Evolutionary conservation across 2,329 filamentous ascomycete genomes (phyloP).

Genomic region (Exophiala oligosperma): DNA sequence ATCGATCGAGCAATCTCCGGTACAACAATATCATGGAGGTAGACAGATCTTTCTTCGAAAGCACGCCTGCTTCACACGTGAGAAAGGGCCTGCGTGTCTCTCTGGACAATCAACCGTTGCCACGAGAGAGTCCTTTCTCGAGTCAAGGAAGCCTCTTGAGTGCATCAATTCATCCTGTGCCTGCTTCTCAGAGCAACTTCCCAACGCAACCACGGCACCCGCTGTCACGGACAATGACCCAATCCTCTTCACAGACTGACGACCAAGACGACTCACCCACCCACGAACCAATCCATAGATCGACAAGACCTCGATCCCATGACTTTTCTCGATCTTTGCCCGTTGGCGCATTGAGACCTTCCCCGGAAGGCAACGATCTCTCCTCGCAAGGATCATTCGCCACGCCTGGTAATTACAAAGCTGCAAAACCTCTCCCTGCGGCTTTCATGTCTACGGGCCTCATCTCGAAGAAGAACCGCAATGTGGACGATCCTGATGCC

Average conservation of each 20-base stretch:
- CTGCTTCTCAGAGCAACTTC: slow-evolving; percentile 35
- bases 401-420: slow-evolving; percentile 75
- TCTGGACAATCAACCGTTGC: slow-evolving; percentile 69
- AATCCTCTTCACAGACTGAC: slow-evolving; percentile 81
- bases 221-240: slow-evolving; percentile 80
- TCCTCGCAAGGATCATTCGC: slow-evolving; percentile 58
- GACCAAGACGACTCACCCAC: slow-evolving; percentile 71
- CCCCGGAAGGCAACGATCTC: slow-evolving; percentile 25
- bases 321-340: slow-evolving; percentile 69
- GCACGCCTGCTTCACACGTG: slow-evolving; percentile 56
- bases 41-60: slow-evolving; percentile 47
- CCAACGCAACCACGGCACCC: slow-evolving; percentile 64
- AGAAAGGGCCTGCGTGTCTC: slow-evolving; percentile 71
- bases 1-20: slow-evolving; percentile 52
- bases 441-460: slow-evolving; percentile 94
- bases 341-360: slow-evolving; percentile 60
- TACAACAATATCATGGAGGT: slow-evolving; percentile 33
- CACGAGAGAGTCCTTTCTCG: slow-evolving; percentile 66
- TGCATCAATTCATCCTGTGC: slow-evolving; percentile 55
- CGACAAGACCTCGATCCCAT: slow-evolving; percentile 38
- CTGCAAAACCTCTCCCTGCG: slow-evolving; percentile 72
- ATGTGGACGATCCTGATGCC: slow-evolving; percentile 66
- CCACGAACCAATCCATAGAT: slow-evolving; percentile 58
- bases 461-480: slow-evolving; percentile 90
- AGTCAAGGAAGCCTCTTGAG: slow-evolving; percentile 53